Base-by-base conservation (phyloP, 1,284 basidiomycete genomes). In the Inonotus hispidus region DNA sequence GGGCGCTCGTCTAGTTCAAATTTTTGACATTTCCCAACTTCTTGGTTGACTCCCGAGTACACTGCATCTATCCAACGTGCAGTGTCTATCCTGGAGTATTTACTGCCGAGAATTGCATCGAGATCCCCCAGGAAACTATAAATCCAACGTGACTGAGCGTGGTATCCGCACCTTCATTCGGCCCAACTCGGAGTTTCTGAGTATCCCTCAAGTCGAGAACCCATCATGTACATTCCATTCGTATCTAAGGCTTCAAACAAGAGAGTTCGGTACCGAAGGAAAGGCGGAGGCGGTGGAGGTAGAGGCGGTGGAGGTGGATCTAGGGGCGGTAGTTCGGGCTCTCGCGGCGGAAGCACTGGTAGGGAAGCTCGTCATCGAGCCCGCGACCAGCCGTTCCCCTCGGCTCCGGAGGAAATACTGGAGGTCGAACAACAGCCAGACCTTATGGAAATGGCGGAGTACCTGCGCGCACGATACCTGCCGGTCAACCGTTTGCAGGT, bases 401-500 rank as follows among this genome's bases (percentile, higher is more conserved):
- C 21, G 58, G 68, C 10, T 64, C 70, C 7, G 52, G 45, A 21
- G 35, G 53, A 29, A 53, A 19, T 14, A 56, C 59, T 2, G 59
- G 41, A 11, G 59, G 59, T 1, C 37, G 52, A 25, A 55, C 52
- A 14, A 38, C 41, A 21, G 59, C 59, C 16, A 56, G 27, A 5
- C 65, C 75, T 0, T 79, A 79, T 59, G 75, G 78, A 2, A 38
- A 32, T 25, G 80, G 79, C 1, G 75, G 73, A 0, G 73, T 75
- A 2, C 66, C 29, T 2, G 27, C 65, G 0, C 56, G 66, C 1
- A 71, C 71, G 0, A 79, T 81, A 27, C 71, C 77, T 0, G 19
- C 67, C 14, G 78, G 79, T 3, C 71, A 74, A 58, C 61, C 66
- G 1, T 81, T 81, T 63, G 68, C 76, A 4, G 79, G 79, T 0